These are phyloP conservation scores for Urtica urens DNA, from an alignment of 306 rosid genomes.

Conservation along the genomic window DNA sequence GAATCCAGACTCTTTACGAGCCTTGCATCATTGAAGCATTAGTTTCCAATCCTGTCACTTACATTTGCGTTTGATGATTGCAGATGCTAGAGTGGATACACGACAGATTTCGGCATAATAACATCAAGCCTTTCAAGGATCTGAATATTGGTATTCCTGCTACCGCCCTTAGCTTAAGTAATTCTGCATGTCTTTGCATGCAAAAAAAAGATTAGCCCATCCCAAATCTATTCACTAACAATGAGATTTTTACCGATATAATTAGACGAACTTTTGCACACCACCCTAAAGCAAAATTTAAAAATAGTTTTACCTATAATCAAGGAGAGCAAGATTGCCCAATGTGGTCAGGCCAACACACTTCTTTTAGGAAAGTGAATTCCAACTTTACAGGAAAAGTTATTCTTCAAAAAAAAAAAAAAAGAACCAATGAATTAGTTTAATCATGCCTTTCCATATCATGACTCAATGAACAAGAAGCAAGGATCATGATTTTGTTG, in stretches of 20 bases:
- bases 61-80: slow-evolving; percentile 30
- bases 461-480: slow-evolving; percentile 8
- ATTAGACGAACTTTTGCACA: background rate
- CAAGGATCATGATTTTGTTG: background rate
- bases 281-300: slow-evolving; percentile 7
- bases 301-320: background rate
- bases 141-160: slow-evolving; percentile 49
- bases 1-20: slow-evolving; percentile 22
- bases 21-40: slow-evolving; percentile 10
- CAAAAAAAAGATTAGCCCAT: too few species aligned
- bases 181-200: slow-evolving; percentile 9
- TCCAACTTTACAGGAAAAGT: slow-evolving; percentile 7
- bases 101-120: slow-evolving; percentile 55
- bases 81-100: slow-evolving; percentile 87
- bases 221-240: too few species aligned
- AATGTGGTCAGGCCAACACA: background rate
- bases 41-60: slow-evolving; percentile 20
- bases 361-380: slow-evolving; percentile 2
- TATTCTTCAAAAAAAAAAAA: too few species aligned
- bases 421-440: slow-evolving; percentile 10
- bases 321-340: background rate
- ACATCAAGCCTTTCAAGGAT: slow-evolving; percentile 55
- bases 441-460: slow-evolving; percentile 14
- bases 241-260: too few species aligned
- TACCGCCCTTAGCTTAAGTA: slow-evolving; percentile 1